phyloP scores from a whole-genome alignment of 495 filamentous ascomycete species.

The Rhizodiscina lignyota region DNA sequence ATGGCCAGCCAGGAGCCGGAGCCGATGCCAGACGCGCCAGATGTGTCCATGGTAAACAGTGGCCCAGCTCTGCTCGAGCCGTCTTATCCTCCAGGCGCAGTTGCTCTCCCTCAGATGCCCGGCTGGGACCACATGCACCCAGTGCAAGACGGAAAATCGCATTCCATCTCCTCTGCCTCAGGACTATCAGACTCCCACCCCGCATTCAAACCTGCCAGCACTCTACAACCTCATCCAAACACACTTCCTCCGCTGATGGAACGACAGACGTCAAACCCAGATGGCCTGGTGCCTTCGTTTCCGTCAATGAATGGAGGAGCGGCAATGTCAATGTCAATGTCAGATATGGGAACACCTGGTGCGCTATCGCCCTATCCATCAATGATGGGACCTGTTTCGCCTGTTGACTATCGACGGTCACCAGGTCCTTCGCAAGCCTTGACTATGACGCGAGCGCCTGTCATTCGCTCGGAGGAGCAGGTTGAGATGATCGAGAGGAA shows the following conservation, averaged over 20 bases:
- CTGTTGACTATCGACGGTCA: conserved; percentile 50
- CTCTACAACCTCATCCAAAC: conserved; percentile 35
- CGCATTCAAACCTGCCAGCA: conserved; percentile 36
- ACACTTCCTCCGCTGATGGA: conserved; percentile 53
- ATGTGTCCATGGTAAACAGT: conserved; percentile 57
- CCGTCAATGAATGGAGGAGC: too few species aligned
- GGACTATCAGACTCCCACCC: conserved; percentile 48
- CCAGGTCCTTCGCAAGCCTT: conserved; percentile 36
- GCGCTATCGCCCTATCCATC: conserved; percentile 63
- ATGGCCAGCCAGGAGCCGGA: conserved; percentile 62
- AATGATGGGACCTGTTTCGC: conserved; percentile 56
- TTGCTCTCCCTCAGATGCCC: conserved; percentile 71
- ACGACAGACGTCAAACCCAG: conserved; percentile 38
- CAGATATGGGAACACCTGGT: conserved; percentile 57
- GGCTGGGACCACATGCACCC: conserved; percentile 79
- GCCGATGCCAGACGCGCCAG: conserved; percentile 38
- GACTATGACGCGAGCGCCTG: conserved; percentile 25
- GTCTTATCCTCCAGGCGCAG: conserved; percentile 32
- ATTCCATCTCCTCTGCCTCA: conserved; percentile 32
- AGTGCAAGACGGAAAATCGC: conserved; percentile 31
- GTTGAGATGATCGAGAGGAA: conserved; percentile 69
- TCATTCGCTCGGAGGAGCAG: conserved; percentile 55
- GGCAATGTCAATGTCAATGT: conserved; percentile 50
- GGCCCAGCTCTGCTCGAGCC: conserved; percentile 24
- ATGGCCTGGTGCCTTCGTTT: conserved; percentile 41